These are phyloP conservation scores for Scleroderma bovista DNA, from an alignment of 768 basidiomycete genomes.

Conservation along the genomic window DNA sequence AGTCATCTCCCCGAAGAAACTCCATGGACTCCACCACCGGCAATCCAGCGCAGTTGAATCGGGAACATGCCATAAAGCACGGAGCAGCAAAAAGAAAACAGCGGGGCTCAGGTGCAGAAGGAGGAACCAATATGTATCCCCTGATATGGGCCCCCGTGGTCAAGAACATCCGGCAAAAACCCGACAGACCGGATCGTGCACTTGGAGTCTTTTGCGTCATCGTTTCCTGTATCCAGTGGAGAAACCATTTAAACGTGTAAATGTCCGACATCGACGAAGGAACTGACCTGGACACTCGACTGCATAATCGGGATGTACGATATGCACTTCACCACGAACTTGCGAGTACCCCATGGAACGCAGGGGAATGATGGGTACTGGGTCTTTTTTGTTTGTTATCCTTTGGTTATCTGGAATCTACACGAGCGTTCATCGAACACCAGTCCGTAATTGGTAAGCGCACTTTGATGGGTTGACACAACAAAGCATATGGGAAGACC, in stretches of 20 bases:
- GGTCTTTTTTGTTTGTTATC: constrained; percentile 31
- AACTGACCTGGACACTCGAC: constrained; percentile 37
- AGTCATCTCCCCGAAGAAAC: too few relatives aligned
- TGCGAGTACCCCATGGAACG: constrained; percentile 43
- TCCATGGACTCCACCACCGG: too few relatives aligned
- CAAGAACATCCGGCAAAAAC: too few relatives aligned
- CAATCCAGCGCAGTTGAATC: too few relatives aligned
- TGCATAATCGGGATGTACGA: constrained; percentile 32
- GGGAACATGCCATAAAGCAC: too few relatives aligned
- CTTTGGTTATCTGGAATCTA: constrained; percentile 23
- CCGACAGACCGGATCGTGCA: too few relatives aligned
- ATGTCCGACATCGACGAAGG: background rate
- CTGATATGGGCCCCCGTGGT: too few relatives aligned
- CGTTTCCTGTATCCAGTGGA: background rate
- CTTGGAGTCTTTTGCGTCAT: too few relatives aligned
- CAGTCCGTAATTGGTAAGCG: too few relatives aligned
- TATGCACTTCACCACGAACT: constrained; percentile 37
- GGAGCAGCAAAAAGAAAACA: too few relatives aligned
- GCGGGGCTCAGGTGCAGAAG: too few relatives aligned
- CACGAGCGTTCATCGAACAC: background rate
- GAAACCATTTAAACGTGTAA: background rate
- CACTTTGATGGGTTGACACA: background rate
- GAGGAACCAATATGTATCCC: too few relatives aligned
- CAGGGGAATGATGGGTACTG: constrained; percentile 54
- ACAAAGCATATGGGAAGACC: constrained; percentile 2